A percentile compares a stretch with the other conserved stretches of the same genome.
Evolutionary conservation across 257 asterid genomes (phyloP).

Genomic region (Thymus mandschuricus): DNA sequence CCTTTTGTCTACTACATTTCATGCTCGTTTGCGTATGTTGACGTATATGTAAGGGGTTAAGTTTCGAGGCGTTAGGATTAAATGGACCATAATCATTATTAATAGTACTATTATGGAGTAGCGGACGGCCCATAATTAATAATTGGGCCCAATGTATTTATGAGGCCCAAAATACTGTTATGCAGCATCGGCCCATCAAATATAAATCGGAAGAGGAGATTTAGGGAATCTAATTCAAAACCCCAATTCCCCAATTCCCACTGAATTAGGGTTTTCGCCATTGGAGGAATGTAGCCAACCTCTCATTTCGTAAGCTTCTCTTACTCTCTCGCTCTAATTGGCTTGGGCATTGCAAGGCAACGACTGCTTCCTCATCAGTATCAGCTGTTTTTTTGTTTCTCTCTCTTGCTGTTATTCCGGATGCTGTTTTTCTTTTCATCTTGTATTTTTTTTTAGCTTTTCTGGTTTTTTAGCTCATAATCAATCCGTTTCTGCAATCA

Average conservation of each 20-base stretch:
- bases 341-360: not conserved
- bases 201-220: not conserved
- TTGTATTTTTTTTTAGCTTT: not conserved
- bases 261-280: constrained; percentile 44
- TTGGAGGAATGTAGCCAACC: constrained; percentile 23
- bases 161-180: not conserved
- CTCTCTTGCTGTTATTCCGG: not conserved
- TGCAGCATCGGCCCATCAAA: constrained; percentile 4
- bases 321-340: constrained; percentile 1
- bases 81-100: no score
- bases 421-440: not conserved
- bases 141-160: not conserved
- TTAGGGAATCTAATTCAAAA: constrained; percentile 24
- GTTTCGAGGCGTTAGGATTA: no score
- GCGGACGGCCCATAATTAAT: no score
- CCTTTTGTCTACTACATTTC: no score
- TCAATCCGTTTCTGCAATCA: constrained; percentile 5
- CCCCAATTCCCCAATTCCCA: constrained; percentile 36
- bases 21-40: no score
- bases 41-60: no score
- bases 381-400: not conserved
- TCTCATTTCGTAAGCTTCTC: constrained; percentile 1
- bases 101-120: no score
- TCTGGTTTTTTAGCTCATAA: not conserved
- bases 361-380: not conserved